A percentile compares a stretch with the other conserved stretches of the same genome.
Evolutionary conservation across 208 protist genomes (phyloP).

Genomic region (Leishmania guyanensis): DNA sequence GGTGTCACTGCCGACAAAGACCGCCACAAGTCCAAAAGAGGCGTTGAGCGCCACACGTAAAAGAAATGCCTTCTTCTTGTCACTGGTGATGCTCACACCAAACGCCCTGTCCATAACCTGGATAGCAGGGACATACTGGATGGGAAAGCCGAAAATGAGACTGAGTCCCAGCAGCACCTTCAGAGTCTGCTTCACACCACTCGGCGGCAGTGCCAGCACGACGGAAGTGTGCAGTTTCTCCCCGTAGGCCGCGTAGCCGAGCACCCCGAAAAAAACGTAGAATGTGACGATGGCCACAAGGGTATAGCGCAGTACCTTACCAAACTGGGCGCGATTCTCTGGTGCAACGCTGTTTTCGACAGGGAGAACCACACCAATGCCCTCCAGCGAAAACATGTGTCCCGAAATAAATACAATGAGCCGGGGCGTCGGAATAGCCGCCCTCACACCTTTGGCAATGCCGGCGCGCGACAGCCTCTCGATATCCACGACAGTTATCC

Average conservation of each 20-base stretch:
- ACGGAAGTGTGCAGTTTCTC: slow-evolving; percentile 69
- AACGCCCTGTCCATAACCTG: slow-evolving; percentile 75
- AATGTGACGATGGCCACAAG: slow-evolving; percentile 52
- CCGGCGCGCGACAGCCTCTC: slow-evolving; percentile 43
- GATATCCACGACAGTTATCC: slow-evolving; percentile 54
- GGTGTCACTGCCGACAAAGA: slow-evolving; percentile 68
- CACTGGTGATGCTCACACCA: slow-evolving; percentile 33
- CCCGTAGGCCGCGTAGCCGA: slow-evolving; percentile 78
- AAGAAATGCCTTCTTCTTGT: slow-evolving; percentile 34
- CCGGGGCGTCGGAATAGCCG: slow-evolving; percentile 40
- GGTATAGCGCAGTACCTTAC: slow-evolving; percentile 54
- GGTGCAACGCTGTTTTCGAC: slow-evolving; percentile 78
- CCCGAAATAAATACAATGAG: slow-evolving; percentile 74
- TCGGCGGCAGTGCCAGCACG: slow-evolving; percentile 61
- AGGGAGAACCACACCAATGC: slow-evolving; percentile 73
- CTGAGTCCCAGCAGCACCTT: slow-evolving; percentile 67
- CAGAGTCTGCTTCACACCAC: slow-evolving; percentile 43
- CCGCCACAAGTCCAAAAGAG: slow-evolving; percentile 51
- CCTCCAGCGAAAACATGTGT: slow-evolving; percentile 84
- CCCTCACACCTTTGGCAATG: slow-evolving; percentile 33
- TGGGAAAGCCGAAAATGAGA: slow-evolving; percentile 76
- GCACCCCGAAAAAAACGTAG: slow-evolving; percentile 69
- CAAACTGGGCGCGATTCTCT: slow-evolving; percentile 44
- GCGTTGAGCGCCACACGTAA: slow-evolving; percentile 60
- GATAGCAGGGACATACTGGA: slow-evolving; percentile 85